A percentile compares a stretch with the other conserved stretches of the same genome.
Conservation (phyloP, 208 protist species). For the Pavlovales sp. region DNA sequence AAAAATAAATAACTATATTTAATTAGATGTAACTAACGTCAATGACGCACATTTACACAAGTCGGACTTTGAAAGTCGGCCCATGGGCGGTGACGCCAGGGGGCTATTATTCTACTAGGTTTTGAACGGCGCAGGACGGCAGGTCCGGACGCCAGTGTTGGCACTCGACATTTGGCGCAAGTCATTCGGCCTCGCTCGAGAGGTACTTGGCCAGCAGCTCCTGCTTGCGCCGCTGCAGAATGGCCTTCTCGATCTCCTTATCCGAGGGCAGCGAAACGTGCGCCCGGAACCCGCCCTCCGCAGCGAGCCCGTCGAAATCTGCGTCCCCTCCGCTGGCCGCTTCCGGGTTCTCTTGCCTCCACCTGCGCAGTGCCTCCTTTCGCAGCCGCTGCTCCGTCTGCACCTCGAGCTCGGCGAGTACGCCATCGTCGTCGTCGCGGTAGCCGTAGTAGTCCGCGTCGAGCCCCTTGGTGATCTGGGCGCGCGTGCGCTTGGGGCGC, state of each 20-base stretch:
- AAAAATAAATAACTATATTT: too few relatives aligned
- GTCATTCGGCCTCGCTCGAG: too few relatives aligned
- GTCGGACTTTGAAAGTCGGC: too few relatives aligned
- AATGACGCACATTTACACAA: too few relatives aligned
- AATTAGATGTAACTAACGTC: too few relatives aligned
- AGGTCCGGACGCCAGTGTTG: too few relatives aligned
- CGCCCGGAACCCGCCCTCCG: not conserved
- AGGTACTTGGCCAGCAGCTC: constrained; percentile 1
- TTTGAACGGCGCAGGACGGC: too few relatives aligned
- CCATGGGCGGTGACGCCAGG: too few relatives aligned
- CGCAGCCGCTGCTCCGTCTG: constrained; percentile 49
- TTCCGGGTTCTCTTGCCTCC: not conserved
- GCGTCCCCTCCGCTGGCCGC: too few relatives aligned
- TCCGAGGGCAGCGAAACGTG: constrained; percentile 23
- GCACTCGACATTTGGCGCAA: too few relatives aligned
- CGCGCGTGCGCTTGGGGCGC: constrained; percentile 45
- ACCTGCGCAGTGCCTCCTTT: not conserved
- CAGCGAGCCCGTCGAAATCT: not conserved
- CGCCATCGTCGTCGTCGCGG: constrained; percentile 64
- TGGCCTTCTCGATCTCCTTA: constrained; percentile 7
- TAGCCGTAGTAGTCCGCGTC: constrained; percentile 74
- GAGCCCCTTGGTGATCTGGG: constrained; percentile 61
- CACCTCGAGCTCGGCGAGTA: constrained; percentile 56
- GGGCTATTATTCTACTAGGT: too few relatives aligned
- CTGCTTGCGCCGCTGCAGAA: constrained; percentile 34